Base-by-base conservation (phyloP, 495 filamentous ascomycete genomes). In the Xylaria bambusicola region DNA sequence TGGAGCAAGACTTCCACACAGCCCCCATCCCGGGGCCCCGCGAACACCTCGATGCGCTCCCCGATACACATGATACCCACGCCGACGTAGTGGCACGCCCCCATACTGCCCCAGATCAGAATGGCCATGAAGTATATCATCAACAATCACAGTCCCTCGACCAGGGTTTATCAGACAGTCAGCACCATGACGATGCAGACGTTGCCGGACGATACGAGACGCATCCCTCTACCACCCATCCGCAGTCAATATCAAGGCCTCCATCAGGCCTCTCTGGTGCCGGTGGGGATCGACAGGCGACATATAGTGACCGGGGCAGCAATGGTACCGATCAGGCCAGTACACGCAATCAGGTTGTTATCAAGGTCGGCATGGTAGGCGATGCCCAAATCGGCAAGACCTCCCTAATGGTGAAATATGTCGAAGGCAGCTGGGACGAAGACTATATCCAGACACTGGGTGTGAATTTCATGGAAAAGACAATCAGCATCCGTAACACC, bases 401-500 rank as follows among this genome's bases (percentile, higher is more conserved):
- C 3, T 97, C 92, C 64, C 72, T 98, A 70, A 98, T 98, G 94
- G 94, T 98, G 51, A 98, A 98, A 75, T 98, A 98, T 66, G 94
- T 98, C 36, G 94, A 98, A 75, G 94, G 94, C 23, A 96, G 91
- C 73, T 98, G 95, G 90, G 94, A 98, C 74, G 94, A 98, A 75
- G 94, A 98, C 75, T 98, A 98, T 74, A 98, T 98, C 66, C 94
- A 98, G 76, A 98, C 94, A 24, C 77, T 98, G 48, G 94, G 93
- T 58, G 94, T 98, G 74, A 98, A 98, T 71, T 98, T 98, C 78
- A 98, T 98, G 94, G 94, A 98, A 74, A 98, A 98, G 78, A 98
- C 94, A 10, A 98, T 98, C 70, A 93, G 89, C 56, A 98, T 98
- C 73, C 92, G 94, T 55, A 98, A 98, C 73, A 98, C 94, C n/a